Percentiles rank a stretch among this genome's conserved stretches.
phyloP scores from a whole-genome alignment of 768 basidiomycete species.

The Cubamyces lactineus region DNA sequence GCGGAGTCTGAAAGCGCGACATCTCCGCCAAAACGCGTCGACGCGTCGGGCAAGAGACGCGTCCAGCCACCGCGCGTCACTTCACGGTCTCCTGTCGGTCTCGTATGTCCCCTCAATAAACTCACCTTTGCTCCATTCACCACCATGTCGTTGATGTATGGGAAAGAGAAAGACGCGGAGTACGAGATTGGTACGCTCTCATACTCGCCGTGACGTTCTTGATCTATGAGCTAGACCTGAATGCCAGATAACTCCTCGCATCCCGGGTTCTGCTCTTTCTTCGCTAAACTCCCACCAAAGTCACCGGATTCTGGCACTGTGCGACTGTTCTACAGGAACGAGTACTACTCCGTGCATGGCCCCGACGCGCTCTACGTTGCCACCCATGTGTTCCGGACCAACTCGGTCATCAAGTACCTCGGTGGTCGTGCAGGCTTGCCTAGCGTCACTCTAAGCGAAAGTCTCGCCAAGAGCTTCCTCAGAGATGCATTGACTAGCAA shows the following conservation, averaged over 20 bases:
- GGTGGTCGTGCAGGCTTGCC: constrained; percentile 71
- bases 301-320: constrained; percentile 79
- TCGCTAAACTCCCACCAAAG: constrained; percentile 60
- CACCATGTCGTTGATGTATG: constrained; percentile 63
- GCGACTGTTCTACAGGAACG: constrained; percentile 83
- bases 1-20: constrained; percentile 26
- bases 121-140: not conserved
- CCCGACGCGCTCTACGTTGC: constrained; percentile 89
- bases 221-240: not conserved
- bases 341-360: constrained; percentile 90
- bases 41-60: constrained; percentile 25
- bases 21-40: constrained; percentile 25
- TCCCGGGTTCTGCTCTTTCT: constrained; percentile 79
- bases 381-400: constrained; percentile 80
- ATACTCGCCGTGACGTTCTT: not conserved
- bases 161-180: constrained; percentile 61
- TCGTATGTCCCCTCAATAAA: not conserved
- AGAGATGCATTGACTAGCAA: constrained; percentile 88
- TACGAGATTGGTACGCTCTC: constrained; percentile 33
- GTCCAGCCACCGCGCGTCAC: constrained; percentile 11
- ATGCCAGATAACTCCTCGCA: constrained; percentile 62
- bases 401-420: constrained; percentile 90
- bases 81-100: not conserved
- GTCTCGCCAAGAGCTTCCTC: constrained; percentile 79
- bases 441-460: constrained; percentile 74